Conservation (phyloP, 2,329 filamentous ascomycete genomes). For the Colletotrichum sp. region DNA sequence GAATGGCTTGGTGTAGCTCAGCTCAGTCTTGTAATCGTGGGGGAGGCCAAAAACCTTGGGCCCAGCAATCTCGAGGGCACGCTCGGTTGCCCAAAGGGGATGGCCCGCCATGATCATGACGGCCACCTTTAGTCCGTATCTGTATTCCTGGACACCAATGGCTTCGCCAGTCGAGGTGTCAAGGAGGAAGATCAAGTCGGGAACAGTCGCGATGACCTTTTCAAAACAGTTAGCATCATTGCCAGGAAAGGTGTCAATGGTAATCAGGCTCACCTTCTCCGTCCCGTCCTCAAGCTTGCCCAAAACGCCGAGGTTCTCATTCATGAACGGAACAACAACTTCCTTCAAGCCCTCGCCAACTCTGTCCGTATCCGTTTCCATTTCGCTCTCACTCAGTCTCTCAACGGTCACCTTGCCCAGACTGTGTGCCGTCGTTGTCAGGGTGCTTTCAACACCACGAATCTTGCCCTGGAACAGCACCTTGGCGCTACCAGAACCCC, state of each 20-base stretch:
- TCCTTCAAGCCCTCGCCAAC: slow-evolving; percentile 25
- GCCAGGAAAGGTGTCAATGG: not conserved
- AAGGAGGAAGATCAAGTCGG: slow-evolving; percentile 44
- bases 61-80: slow-evolving; percentile 26
- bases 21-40: slow-evolving; percentile 15
- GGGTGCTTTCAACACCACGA: slow-evolving; percentile 39
- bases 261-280: slow-evolving; percentile 22
- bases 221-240: not conserved
- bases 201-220: slow-evolving; percentile 39
- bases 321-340: slow-evolving; percentile 23
- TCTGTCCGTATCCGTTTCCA: slow-evolving; percentile 31
- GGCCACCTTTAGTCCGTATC: slow-evolving; percentile 29
- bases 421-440: slow-evolving; percentile 46
- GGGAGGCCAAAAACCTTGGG: slow-evolving; percentile 21
- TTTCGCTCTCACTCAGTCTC: slow-evolving; percentile 42
- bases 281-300: slow-evolving; percentile 22
- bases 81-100: slow-evolving; percentile 16
- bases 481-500: slow-evolving; percentile 31
- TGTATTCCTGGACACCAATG: slow-evolving; percentile 42
- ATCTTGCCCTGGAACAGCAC: slow-evolving; percentile 33
- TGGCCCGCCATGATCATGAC: slow-evolving; percentile 20
- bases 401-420: slow-evolving; percentile 44
- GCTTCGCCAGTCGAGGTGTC: slow-evolving; percentile 40
- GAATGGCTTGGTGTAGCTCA: slow-evolving; percentile 14
- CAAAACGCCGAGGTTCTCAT: slow-evolving; percentile 22